Conservation (phyloP, 2,329 filamentous ascomycete genomes). For the Sodiomyces alkalinus region DNA sequence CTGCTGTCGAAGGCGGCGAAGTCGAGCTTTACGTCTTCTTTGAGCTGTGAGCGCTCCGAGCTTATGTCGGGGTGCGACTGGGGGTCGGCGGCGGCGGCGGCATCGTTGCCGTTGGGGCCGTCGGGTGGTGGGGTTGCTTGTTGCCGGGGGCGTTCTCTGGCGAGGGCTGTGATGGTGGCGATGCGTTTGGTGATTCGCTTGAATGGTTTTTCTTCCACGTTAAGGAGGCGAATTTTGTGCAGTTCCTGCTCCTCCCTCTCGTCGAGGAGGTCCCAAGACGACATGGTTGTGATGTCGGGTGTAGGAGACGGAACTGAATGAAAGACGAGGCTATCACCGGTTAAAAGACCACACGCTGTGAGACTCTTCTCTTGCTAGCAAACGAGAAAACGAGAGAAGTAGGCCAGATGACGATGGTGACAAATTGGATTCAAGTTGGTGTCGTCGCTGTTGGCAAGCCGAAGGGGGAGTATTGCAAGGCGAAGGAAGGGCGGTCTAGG, state of each 20-base stretch:
- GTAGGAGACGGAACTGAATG: neutral
- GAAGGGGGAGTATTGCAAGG: no score
- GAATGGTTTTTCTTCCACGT: constrained; percentile 86
- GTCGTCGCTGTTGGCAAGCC: no score
- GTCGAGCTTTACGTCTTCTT: constrained; percentile 73
- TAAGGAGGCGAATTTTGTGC: constrained; percentile 74
- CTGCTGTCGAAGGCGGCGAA: constrained; percentile 79
- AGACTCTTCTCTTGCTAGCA: no score
- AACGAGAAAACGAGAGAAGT: no score
- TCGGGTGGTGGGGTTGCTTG: constrained; percentile 56
- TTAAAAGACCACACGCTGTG: no score
- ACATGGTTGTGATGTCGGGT: constrained; percentile 15
- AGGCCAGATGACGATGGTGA: no score
- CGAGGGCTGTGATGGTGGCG: constrained; percentile 37
- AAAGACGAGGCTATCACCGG: no score
- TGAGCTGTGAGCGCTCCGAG: constrained; percentile 50
- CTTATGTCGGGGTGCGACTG: constrained; percentile 29
- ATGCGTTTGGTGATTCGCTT: constrained; percentile 76
- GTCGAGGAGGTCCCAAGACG: constrained; percentile 52
- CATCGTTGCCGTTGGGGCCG: constrained; percentile 7
- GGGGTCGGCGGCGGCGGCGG: constrained; percentile 13
- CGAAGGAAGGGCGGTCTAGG: no score
- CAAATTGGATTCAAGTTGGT: no score
- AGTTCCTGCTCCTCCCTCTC: constrained; percentile 68
- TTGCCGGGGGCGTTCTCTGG: constrained; percentile 25